Percentiles rank a stretch among this genome's conserved stretches.
Evolutionary conservation across 1,284 basidiomycete species (phyloP).

Genomic region (Trichosporon faecale): DNA sequence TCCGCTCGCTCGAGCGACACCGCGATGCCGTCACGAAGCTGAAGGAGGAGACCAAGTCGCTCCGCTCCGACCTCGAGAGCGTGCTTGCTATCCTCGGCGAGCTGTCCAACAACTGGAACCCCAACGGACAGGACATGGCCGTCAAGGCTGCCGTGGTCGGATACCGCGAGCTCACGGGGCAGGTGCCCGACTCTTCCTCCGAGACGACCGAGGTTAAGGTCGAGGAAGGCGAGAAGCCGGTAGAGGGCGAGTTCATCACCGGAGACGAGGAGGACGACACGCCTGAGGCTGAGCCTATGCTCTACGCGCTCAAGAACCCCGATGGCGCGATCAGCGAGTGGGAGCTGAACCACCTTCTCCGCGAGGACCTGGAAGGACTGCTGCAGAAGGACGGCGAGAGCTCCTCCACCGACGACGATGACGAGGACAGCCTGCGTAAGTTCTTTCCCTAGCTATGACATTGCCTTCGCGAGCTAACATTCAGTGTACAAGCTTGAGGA

Average conservation of each 20-base stretch:
- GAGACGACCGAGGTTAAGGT: constrained; percentile 9
- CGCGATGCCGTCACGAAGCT: constrained; percentile 72
- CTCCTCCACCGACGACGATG: constrained; percentile 22
- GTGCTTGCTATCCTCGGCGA: constrained; percentile 67
- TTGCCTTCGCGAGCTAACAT: not conserved
- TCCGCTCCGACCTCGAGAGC: constrained; percentile 17
- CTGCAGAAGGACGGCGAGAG: constrained; percentile 12
- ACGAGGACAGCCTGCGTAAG: constrained; percentile 32
- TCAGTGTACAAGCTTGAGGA: constrained; percentile 76
- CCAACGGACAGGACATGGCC: constrained; percentile 96
- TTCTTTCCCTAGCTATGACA: not conserved
- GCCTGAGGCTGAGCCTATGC: constrained; percentile 38
- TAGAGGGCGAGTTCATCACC: constrained; percentile 43
- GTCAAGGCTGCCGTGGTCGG: constrained; percentile 93
- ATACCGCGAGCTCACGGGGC: constrained; percentile 75
- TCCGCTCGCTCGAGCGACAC: constrained; percentile 69
- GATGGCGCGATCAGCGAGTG: constrained; percentile 20
- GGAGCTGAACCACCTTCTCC: constrained; percentile 19
- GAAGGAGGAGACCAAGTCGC: constrained; percentile 61
- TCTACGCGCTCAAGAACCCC: constrained; percentile 19
- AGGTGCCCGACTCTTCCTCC: not conserved
- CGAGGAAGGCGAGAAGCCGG: constrained; percentile 36
- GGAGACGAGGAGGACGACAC: constrained; percentile 50
- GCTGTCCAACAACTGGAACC: constrained; percentile 85
- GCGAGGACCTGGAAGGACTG: constrained; percentile 21